Evolutionary conservation across 2,329 filamentous ascomycete species (phyloP).

Genomic region (Madurella fahalii): DNA sequence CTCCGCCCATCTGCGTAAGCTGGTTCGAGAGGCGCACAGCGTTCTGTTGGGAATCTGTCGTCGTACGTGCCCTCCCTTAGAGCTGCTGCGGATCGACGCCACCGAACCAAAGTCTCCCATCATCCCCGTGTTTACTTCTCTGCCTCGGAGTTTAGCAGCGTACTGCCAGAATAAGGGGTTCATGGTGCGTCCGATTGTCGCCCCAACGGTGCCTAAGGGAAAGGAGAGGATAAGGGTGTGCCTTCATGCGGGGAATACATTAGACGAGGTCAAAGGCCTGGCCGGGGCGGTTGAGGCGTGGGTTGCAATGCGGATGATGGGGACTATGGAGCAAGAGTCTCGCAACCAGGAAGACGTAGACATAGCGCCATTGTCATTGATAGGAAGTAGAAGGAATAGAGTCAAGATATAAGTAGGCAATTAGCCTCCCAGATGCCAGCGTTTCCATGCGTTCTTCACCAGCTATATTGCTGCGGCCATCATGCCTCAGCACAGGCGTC

Average conservation of each 20-base stretch:
- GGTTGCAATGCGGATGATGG: neutral
- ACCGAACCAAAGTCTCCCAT: conserved; percentile 49
- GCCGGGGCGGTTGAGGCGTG: conserved; percentile 37
- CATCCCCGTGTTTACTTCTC: conserved; percentile 50
- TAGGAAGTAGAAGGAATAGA: neutral
- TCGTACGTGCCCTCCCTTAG: conserved; percentile 24
- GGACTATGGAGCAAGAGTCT: neutral
- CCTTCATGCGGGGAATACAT: conserved; percentile 55
- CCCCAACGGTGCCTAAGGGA: conserved; percentile 55
- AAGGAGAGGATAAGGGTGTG: conserved; percentile 56
- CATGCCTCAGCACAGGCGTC: conserved; percentile 1
- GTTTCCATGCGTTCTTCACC: neutral
- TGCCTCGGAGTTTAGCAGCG: conserved; percentile 49
- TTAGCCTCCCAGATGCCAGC: neutral
- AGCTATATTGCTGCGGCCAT: neutral
- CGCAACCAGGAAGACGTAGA: too few relatives aligned
- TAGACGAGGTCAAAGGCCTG: conserved; percentile 48
- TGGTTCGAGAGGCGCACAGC: conserved; percentile 43
- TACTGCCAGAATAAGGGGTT: conserved; percentile 50
- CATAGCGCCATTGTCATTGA: neutral
- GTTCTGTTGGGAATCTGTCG: conserved; percentile 31
- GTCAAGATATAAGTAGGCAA: neutral
- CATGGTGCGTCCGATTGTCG: conserved; percentile 54
- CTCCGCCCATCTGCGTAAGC: conserved; percentile 38
- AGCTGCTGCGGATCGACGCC: conserved; percentile 27